Conservation (phyloP, 116 monocot species). For the Iris pallida region DNA sequence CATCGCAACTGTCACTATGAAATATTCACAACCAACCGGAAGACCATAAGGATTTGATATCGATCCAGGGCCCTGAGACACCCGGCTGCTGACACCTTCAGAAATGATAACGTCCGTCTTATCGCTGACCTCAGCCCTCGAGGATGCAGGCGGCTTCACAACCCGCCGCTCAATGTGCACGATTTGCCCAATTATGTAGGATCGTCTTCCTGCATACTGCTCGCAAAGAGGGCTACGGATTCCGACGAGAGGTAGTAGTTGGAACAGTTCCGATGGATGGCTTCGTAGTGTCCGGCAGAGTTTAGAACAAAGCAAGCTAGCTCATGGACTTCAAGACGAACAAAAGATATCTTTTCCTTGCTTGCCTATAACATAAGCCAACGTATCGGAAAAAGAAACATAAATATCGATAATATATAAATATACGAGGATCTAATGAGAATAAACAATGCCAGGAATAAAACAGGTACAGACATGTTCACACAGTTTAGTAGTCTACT, state of each 20-base stretch:
- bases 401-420: no score
- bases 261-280: constrained; percentile 48
- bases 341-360: constrained; percentile 90
- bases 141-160: constrained; percentile 16
- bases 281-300: constrained; percentile 63
- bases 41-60: constrained; percentile 52
- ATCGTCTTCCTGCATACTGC: constrained; percentile 34
- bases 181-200: constrained; percentile 77
- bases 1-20: constrained; percentile 82
- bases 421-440: no score
- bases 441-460: neutral
- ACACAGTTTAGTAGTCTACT: no score
- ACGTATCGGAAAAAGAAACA: no score
- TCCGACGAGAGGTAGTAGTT: constrained; percentile 88
- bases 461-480: no score
- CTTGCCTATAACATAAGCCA: constrained; percentile 38
- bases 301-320: constrained; percentile 77
- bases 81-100: constrained; percentile 13
- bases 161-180: constrained; percentile 71
- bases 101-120: constrained; percentile 8
- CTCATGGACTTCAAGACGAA: constrained; percentile 74
- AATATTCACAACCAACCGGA: constrained; percentile 78
- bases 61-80: neutral
- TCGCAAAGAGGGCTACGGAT: constrained; percentile 82
- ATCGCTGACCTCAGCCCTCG: constrained; percentile 17